Conservation (phyloP, 2,329 filamentous ascomycete species). For the Trematosphaeria pertusa region DNA sequence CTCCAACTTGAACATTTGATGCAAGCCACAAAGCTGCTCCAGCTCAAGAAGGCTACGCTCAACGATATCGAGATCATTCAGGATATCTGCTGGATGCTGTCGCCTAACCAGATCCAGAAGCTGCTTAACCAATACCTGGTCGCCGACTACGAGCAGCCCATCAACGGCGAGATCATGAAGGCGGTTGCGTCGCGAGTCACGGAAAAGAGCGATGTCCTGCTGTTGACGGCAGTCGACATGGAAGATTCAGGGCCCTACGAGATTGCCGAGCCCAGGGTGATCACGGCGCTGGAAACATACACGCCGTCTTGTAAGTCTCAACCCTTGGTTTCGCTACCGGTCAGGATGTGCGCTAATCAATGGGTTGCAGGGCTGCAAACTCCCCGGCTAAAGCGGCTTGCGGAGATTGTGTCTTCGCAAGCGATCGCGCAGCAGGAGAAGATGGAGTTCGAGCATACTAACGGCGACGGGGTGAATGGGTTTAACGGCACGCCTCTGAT, state of each 20-base stretch:
- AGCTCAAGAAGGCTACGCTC: constrained; percentile 97
- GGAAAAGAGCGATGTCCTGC: constrained; percentile 95
- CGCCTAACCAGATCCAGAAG: constrained; percentile 98
- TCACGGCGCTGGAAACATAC: constrained; percentile 96
- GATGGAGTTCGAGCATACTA: constrained; percentile 61
- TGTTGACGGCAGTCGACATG: constrained; percentile 96
- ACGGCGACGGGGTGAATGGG: constrained; percentile 31
- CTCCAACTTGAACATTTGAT: constrained; percentile 97
- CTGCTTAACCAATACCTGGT: constrained; percentile 98
- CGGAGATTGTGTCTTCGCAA: constrained; percentile 97
- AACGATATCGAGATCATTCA: constrained; percentile 99
- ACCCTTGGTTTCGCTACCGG: background rate
- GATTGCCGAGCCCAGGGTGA: constrained; percentile 94
- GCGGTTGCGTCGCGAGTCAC: constrained; percentile 95
- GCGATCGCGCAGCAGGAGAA: constrained; percentile 95
- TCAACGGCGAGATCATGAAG: constrained; percentile 99
- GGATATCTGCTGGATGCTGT: constrained; percentile 99
- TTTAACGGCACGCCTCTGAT: constrained; percentile 33
- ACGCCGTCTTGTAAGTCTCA: constrained; percentile 86
- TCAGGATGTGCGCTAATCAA: constrained; percentile 36
- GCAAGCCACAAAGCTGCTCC: constrained; percentile 98
- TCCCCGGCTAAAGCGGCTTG: constrained; percentile 88
- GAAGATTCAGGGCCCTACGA: constrained; percentile 98
- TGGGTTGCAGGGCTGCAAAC: constrained; percentile 82
- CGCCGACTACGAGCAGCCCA: constrained; percentile 98